Evolutionary conservation across 352 stramenopile genomes (phyloP), one percentile per base, ranked within the genome.

Genomic region (Plasmopara viticola): DNA sequence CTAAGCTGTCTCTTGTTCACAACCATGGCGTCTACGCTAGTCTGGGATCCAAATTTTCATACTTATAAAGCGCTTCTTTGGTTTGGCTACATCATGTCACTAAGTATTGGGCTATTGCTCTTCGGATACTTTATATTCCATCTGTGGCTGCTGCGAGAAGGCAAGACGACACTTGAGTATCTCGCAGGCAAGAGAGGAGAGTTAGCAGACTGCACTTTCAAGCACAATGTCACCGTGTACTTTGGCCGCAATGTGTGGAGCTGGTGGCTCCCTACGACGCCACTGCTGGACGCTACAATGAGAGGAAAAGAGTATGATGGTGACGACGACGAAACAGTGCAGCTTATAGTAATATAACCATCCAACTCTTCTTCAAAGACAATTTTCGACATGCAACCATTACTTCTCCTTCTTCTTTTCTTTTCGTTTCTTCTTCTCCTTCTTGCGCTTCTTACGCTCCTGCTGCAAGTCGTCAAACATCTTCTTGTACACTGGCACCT

Each of bases 381-480:
- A n/a, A n/a, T n/a, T n/a, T n/a, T n/a, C n/a, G n/a, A n/a, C n/a
- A n/a, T n/a, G n/a, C n/a, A n/a, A n/a, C n/a, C n/a, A n/a, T 77
- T 48, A 78, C 64, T 94, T 94, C 44, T 90, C 78, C 50, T 94
- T 91, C 59, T 94, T 92, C 65, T 94, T 90, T 33, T 90, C 74
- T 68, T 92, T 94, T 41, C 87, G 75, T 58, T 94, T 92, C 70
- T 94, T 94, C 69, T 92, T 90, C 17, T 90, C 79, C 51, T 92
- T 91, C 63, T 92, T 94, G 63, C 78, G 81, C 62, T 90, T 91
- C 65, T 94, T 91, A 53, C 78, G 78, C 53, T 90, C 77, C 50
- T 79, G 70, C 47, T 88, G 72, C 37, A 93, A 45, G 14, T 89
- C 78, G 10, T 93, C 82, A n/a, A 89, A 83, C 53, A 77, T 85